Evolutionary conservation across 208 protist species (phyloP), one percentile per base, ranked within the genome.

Genomic region (Angomonas ambiguus): DNA sequence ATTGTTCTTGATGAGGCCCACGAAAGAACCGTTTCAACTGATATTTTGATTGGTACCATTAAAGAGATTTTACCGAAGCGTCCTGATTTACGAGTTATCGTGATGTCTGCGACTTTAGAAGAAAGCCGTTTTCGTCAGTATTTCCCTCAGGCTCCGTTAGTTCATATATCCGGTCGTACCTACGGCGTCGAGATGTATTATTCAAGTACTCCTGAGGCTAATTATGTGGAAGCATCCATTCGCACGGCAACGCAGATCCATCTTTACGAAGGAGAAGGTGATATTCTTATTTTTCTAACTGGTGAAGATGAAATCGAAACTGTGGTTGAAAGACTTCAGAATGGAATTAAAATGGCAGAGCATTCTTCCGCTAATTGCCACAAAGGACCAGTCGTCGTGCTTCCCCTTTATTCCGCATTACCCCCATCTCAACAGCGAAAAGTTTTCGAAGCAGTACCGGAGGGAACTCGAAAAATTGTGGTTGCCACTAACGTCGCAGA

Each of bases 1-100:
- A 96, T 99, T 62, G 98, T 99, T 58, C 80, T 99, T 0, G 99
- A 99, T 85, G 99, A 99, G 82, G 98, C 98, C 0, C 99, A 99
- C 76, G 98, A 99, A 80, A 79, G 99, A 8, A 99, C 97, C 2
- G 94, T 99, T 27, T 82, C 97, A 49, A 99, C 98, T 0, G 98
- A 99, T 73, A 95, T 99, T 35, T 80, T 99, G 2, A 98, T 99
- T 69, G 98, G 96, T 6, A 79, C 99, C 1, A 73, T 99, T 10
- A 99, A 99, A 86, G 81, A 92, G 27, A 60, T 96, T 28, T 61
- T 95, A 10, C 64, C 56, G 6, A 79, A 82, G 56, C 33, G 88
- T 0, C 84, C 85, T 0, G 97, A 99, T 61, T 67, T 99, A 27
- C 96, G 96, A 24, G 79, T 99, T 20, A 71, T 99, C 33, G 95